These are phyloP conservation scores for Pilaira anomala DNA, from an alignment of 192 early-diverging fungal genomes.

Conservation along the genomic window DNA sequence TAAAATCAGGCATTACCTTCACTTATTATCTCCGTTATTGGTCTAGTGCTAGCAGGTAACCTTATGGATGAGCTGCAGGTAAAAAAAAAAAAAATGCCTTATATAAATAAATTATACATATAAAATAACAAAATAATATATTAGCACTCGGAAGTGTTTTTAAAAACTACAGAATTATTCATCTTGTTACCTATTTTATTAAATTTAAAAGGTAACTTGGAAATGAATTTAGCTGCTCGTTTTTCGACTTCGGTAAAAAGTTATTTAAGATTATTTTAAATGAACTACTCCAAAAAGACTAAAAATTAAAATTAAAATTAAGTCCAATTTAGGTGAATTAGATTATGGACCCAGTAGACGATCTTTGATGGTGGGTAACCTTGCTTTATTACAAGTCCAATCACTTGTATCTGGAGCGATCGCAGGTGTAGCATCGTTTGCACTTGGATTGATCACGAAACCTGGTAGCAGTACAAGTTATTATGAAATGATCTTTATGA, in stretches of 20 bases:
- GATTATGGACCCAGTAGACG: slow-evolving; percentile 46
- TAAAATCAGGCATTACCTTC: slow-evolving; percentile 64
- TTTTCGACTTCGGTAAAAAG: slow-evolving; percentile 66
- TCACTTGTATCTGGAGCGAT: slow-evolving; percentile 60
- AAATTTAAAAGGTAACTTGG: slow-evolving; percentile 87
- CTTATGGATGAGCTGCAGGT: slow-evolving; percentile 49
- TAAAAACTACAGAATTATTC: slow-evolving; percentile 65
- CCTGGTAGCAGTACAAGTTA: slow-evolving; percentile 24
- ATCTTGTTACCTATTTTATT: slow-evolving; percentile 79
- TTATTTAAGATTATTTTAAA: neutral
- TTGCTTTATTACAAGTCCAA: slow-evolving; percentile 73
- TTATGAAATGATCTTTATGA: slow-evolving; percentile 47
- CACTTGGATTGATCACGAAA: slow-evolving; percentile 45
- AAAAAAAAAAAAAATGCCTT: neutral
- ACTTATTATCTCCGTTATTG: slow-evolving; percentile 64
- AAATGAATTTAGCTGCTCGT: slow-evolving; percentile 83
- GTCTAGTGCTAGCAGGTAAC: slow-evolving; percentile 68
- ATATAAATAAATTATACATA: neutral
- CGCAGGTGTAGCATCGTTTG: slow-evolving; percentile 65
- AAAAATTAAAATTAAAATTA: neutral
- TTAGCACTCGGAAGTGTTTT: slow-evolving; percentile 69
- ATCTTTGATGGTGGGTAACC: slow-evolving; percentile 64
- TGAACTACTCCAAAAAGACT: neutral
- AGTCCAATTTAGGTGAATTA: slow-evolving; percentile 65
- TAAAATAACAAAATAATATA: slow-evolving; percentile 9